Base-by-base conservation (phyloP, 2,329 filamentous ascomycete species). In the Pseudocercospora ulei region DNA sequence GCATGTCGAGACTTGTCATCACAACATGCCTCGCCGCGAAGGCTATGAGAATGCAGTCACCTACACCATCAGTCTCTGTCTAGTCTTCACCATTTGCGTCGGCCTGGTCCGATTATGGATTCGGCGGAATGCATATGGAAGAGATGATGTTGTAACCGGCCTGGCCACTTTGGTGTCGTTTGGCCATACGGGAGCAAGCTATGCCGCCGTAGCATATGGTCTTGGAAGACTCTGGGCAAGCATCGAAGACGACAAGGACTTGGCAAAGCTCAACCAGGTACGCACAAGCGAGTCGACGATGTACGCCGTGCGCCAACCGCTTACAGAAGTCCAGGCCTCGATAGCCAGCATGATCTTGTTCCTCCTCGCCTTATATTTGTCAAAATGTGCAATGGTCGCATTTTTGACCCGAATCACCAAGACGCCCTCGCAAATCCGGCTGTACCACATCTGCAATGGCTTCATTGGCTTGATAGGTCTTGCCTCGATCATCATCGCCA, bases 341-440 rank as follows among this genome's bases (percentile, higher is more conserved):
- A 38, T 56, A n/a, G 54, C 53, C 7, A 47, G 50, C 11, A 41
- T 57, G 11, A 47, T 57, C 5, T 49, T 54, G 3, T 58, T 56
- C 43, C 45, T 57, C 28, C 31, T 53, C 20, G 48, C 54, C 2
- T 47, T 58, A 0, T 58, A 58, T 26, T 25, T 52, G 8, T 55
- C 56, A 5, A 59, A 58, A 48, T 48, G 51, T 33, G 56, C 55
- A 17, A 57, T 57, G 47, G 38, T 59, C 3, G 44, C 49, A 8
- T 58, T 59, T 33, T 42, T 59, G n/a, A 47, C 39, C 26, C 54
- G 56, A 22, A 57, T 58, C 24, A 57, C 55, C 8, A 53, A 54
- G 37, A 44, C 51, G 14, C 48, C 44, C 14, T 30, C 37, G 9
- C 52, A 56, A 22, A 38, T 55, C 20, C 42, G 38, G 28, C 39